These are phyloP conservation scores for Sporothrix inflata DNA, from an alignment of 2,329 filamentous ascomycete species.

Conservation along the genomic window DNA sequence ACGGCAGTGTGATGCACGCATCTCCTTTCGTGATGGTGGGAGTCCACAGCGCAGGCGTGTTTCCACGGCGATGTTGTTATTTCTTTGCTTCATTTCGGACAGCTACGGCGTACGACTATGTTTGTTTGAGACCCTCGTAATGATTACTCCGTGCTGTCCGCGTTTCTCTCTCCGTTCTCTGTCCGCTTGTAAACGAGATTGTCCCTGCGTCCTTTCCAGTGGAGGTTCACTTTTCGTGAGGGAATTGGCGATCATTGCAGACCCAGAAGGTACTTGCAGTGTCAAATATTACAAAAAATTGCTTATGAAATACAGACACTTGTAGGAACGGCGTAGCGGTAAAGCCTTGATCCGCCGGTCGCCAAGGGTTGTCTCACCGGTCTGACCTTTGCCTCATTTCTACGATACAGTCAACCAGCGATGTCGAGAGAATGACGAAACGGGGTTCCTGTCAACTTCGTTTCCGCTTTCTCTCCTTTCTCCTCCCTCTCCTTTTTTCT, in stretches of 20 bases:
- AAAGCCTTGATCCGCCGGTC: not conserved
- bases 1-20: slow-evolving; percentile 11
- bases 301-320: not conserved
- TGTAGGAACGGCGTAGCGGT: not conserved
- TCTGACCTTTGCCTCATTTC: not conserved
- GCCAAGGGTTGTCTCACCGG: not conserved
- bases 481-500: not conserved
- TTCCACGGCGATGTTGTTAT: not conserved
- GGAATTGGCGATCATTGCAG: slow-evolving; percentile 18
- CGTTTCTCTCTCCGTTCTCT: not conserved
- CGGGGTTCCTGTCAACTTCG: not conserved
- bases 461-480: not conserved
- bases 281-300: not conserved
- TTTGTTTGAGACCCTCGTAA: not conserved
- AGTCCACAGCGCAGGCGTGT: not conserved
- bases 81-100: not conserved
- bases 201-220: not conserved
- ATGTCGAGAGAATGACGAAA: not conserved
- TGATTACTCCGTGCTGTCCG: not conserved
- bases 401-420: not conserved
- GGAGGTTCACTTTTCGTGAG: not conserved
- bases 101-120: not conserved
- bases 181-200: slow-evolving; percentile 14
- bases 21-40: not conserved
- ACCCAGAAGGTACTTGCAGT: not conserved